A percentile compares a stretch with the other conserved stretches of the same genome.
Conservation (phyloP, 306 rosid species). For the Citrullus mucosospermus region DNA sequence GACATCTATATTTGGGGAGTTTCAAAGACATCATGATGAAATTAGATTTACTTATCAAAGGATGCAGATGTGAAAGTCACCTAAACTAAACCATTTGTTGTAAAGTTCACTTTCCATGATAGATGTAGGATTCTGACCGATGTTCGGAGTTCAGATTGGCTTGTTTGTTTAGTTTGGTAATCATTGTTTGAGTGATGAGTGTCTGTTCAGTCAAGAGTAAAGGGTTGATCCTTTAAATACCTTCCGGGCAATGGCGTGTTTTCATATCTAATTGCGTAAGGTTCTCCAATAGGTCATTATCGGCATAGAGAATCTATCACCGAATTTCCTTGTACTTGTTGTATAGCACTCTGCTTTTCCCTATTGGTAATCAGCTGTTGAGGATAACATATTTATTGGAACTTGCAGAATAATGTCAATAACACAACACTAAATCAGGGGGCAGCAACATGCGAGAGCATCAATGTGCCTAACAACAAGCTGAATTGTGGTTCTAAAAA, state of each 20-base stretch:
- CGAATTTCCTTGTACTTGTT: background rate
- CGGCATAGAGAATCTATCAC: background rate
- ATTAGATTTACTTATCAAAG: background rate
- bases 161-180: background rate
- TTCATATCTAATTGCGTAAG: background rate
- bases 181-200: background rate
- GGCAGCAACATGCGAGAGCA: conserved; percentile 46
- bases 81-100: background rate
- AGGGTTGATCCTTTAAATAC: background rate
- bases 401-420: conserved; percentile 31
- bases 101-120: background rate
- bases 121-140: background rate
- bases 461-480: conserved; percentile 19
- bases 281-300: background rate
- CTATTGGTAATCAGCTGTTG: background rate
- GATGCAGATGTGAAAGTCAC: background rate
- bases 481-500: conserved; percentile 20
- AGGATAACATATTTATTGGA: background rate
- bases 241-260: background rate
- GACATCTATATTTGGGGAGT: background rate
- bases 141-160: background rate
- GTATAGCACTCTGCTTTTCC: background rate
- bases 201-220: background rate
- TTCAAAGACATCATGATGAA: background rate
- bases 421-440: conserved; percentile 28